Evolutionary conservation across 495 filamentous ascomycete species (phyloP).

Genomic region (Penicillium flavigenum): DNA sequence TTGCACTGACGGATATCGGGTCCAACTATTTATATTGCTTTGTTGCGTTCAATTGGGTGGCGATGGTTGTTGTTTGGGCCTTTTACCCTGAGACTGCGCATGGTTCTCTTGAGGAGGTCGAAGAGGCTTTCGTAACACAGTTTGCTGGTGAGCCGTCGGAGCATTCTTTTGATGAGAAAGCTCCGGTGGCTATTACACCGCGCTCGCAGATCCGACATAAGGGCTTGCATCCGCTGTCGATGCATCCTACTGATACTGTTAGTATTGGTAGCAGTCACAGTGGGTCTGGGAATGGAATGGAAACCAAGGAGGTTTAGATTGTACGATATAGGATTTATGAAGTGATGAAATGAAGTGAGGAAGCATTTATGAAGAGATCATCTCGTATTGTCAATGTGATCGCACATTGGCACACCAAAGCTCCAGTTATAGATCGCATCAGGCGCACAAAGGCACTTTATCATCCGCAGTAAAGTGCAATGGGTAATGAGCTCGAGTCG

Average conservation of each 20-base stretch:
- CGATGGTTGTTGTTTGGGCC: constrained; percentile 43
- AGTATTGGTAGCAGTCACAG: constrained; percentile 1
- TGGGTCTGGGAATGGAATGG: background rate
- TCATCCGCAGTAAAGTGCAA: background rate
- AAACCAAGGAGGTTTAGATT: background rate
- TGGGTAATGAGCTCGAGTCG: background rate
- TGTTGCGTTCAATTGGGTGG: constrained; percentile 51
- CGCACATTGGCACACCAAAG: background rate
- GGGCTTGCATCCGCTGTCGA: constrained; percentile 13
- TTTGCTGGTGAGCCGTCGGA: constrained; percentile 14
- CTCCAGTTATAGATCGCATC: background rate
- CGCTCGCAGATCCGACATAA: constrained; percentile 8
- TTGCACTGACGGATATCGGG: constrained; percentile 47
- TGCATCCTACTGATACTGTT: constrained; percentile 8
- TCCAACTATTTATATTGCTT: constrained; percentile 57
- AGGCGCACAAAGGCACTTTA: background rate
- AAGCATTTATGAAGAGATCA: background rate
- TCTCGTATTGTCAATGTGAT: background rate
- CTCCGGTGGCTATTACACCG: background rate
- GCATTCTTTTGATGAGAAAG: background rate
- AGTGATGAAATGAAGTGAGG: background rate
- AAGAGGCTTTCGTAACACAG: constrained; percentile 41
- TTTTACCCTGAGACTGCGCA: constrained; percentile 55
- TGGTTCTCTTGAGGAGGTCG: constrained; percentile 54
- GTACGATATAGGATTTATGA: constrained; percentile 4